Percentiles rank a stretch among this genome's conserved stretches.
Conservation (phyloP, 116 monocot genomes). For the Papilionanthe hybrid region DNA sequence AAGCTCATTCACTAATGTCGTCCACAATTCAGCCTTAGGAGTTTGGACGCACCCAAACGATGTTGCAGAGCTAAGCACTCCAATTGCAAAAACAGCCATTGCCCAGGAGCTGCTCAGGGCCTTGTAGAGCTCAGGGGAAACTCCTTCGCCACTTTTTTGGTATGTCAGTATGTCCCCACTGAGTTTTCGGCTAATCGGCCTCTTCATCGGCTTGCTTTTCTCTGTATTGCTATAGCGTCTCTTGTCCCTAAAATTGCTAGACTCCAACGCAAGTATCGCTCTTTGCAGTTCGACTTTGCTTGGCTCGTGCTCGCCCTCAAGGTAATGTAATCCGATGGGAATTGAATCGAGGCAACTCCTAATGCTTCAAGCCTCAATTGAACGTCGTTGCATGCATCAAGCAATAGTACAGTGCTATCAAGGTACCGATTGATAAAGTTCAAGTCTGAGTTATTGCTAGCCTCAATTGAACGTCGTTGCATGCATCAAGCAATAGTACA, state of each 20-base stretch:
- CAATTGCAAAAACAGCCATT: slow-evolving; percentile 14
- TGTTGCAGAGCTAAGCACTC: slow-evolving; percentile 7
- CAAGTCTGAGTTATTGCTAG: too few species aligned
- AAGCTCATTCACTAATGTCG: too few species aligned
- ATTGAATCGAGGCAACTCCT: slow-evolving; percentile 5
- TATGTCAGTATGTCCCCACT: background rate
- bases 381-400: too few species aligned
- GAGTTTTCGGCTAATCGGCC: slow-evolving; percentile 18
- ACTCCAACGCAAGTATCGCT: slow-evolving; percentile 9
- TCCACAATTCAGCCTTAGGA: too few species aligned
- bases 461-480: too few species aligned
- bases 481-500: slow-evolving; percentile 31
- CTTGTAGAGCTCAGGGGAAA: slow-evolving; percentile 6
- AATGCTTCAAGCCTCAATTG: slow-evolving; percentile 15
- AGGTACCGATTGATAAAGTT: too few species aligned
- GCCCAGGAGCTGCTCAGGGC: slow-evolving; percentile 16
- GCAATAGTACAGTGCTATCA: too few species aligned
- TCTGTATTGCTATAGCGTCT: too few species aligned
- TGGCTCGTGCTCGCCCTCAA: slow-evolving; percentile 11
- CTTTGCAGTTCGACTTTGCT: background rate
- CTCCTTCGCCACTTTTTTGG: background rate
- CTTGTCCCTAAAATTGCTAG: slow-evolving; percentile 16
- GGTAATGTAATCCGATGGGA: slow-evolving; percentile 16
- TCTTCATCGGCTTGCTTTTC: slow-evolving; percentile 13
- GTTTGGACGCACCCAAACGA: slow-evolving; percentile 9